A percentile compares a stretch with the other conserved stretches of the same genome.
phyloP scores from a whole-genome alignment of 768 basidiomycete species.

The Amanita thiersii region DNA sequence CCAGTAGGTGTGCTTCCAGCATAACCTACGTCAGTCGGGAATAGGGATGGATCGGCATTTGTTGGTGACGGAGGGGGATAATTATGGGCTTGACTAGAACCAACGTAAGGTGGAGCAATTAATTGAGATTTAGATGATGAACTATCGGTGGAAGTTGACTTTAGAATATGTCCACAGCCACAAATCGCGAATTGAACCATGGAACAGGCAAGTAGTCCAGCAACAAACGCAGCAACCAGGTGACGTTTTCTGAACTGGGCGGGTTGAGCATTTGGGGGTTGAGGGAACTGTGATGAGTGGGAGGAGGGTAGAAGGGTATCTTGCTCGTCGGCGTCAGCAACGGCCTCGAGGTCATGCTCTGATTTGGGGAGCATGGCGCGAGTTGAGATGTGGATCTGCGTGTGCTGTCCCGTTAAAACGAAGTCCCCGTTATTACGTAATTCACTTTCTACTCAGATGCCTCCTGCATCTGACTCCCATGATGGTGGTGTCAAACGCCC shows the following conservation, averaged over 20 bases:
- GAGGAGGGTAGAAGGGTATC: constrained; percentile 21
- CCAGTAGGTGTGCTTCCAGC: constrained; percentile 74
- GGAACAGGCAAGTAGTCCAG: constrained; percentile 44
- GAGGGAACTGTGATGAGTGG: constrained; percentile 9
- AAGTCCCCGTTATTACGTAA: background rate
- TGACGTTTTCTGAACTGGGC: constrained; percentile 28
- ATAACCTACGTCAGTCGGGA: constrained; percentile 74
- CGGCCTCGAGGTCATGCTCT: constrained; percentile 6
- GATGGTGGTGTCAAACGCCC: no score
- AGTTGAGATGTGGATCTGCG: background rate
- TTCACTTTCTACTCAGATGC: constrained; percentile 5
- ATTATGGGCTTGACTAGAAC: constrained; percentile 59
- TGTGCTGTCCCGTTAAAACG: background rate
- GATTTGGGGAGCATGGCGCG: constrained; percentile 4
- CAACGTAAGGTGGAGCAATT: constrained; percentile 59
- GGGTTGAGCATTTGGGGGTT: constrained; percentile 13
- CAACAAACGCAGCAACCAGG: constrained; percentile 41
- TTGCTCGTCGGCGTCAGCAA: constrained; percentile 15
- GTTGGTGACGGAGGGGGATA: constrained; percentile 72
- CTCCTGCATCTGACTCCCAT: no score
- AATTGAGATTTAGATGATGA: constrained; percentile 16
- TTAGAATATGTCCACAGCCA: constrained; percentile 29
- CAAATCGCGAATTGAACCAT: constrained; percentile 41
- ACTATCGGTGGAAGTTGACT: constrained; percentile 6
- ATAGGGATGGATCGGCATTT: constrained; percentile 62